Evolutionary conservation across 179 eudicot genomes (phyloP), one percentile per base, ranked within the genome.

Genomic region (Spergularia azorica): DNA sequence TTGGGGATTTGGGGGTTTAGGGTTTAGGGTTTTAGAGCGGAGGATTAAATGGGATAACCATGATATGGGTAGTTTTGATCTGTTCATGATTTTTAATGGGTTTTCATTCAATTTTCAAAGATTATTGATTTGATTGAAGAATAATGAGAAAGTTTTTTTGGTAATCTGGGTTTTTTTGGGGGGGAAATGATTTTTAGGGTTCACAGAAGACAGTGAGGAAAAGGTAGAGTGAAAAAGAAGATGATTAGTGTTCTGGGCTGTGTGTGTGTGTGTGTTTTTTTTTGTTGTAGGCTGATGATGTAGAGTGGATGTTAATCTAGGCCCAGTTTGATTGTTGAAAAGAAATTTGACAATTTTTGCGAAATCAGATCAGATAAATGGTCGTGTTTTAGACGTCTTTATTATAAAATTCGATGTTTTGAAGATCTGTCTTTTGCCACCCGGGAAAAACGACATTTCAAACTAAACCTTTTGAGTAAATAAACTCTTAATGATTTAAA

Each of bases 31-130:
- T 78, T 74, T 70, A 65, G 67, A 6, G 11, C 69, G 77, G 71
- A 68, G 63, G 74, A 81, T 77, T 77, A 81, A 21, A 65, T 74
- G 73, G 38, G 79, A 75, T 11, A 78, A 10, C 78, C 76, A 82
- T 75, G 81, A 82, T 56, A 75, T 17, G 7, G 82, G 79, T 43
- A 59, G n/a, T 20, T 74, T 81, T 55, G 75, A 62, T 67, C 48
- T 81, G 68, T 21, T 72, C 84, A 81, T 80, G 26, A 57, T 60
- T 51, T 36, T 8, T 15, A 59, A n/a, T 11, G 32, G 20, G 7
- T 16, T 56, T 72, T 16, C 16, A 26, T 15, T 41, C 10, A 41
- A 41, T 6, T 43, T 18, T 56, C 14, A 26, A 13, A 14, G 66
- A 58, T 43, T 17, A 39, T 72, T 56, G 63, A 32, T 74, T 43